Evolutionary conservation across 306 rosid species (phyloP).

Genomic region (Cucurbita pepo): DNA sequence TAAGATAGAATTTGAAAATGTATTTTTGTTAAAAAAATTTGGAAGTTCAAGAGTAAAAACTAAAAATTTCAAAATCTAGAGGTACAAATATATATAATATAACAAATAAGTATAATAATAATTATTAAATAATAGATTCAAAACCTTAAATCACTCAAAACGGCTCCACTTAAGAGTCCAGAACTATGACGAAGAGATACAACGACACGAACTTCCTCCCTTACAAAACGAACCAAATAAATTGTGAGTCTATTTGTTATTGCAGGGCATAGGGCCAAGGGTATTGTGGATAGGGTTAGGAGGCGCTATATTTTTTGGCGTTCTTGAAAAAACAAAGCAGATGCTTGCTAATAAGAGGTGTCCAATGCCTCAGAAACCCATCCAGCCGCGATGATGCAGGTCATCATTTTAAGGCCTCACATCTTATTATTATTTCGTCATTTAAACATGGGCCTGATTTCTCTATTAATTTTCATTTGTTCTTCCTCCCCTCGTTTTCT

Average conservation of each 20-base stretch:
- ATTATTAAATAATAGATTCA: no score
- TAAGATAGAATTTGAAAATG: not conserved
- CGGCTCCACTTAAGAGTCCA: not conserved
- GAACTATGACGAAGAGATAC: not conserved
- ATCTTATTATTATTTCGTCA: not conserved
- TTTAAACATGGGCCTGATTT: not conserved
- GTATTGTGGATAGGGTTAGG: conserved; percentile 77
- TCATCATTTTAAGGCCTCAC: not conserved
- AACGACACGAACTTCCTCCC: not conserved
- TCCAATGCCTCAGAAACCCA: not conserved
- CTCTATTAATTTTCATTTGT: not conserved
- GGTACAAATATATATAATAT: no score
- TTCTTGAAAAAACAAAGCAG: conserved; percentile 61
- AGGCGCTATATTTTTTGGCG: conserved; percentile 67
- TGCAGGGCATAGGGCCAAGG: conserved; percentile 64
- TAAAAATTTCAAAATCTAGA: no score
- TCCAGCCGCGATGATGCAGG: not conserved
- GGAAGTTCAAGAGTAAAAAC: no score
- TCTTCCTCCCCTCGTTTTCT: not conserved
- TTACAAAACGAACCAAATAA: not conserved
- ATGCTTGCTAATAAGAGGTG: conserved; percentile 33
- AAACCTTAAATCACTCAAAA: not conserved
- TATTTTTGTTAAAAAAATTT: no score
- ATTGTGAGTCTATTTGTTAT: not conserved
- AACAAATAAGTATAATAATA: no score